A percentile compares a stretch with the other conserved stretches of the same genome.
Conservation (phyloP, 2,329 filamentous ascomycete species). For the Ascosphaera pollenicola region DNA sequence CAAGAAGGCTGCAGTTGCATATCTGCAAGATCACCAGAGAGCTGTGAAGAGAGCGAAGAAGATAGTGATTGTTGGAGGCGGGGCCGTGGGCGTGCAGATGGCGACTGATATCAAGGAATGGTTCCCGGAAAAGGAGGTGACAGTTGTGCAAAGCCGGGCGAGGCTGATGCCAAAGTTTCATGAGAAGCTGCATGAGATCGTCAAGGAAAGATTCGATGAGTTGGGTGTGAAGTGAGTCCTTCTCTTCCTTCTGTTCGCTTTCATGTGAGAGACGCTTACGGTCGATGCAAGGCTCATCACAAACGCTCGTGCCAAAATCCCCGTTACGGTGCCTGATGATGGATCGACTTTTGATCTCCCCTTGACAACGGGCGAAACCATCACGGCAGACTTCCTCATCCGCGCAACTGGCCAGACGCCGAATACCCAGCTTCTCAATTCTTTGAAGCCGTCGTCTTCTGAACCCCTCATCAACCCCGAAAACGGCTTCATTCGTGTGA, state of each 20-base stretch:
- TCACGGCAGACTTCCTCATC: neutral
- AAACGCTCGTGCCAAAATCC: neutral
- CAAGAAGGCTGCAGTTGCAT: neutral
- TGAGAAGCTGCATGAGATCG: neutral
- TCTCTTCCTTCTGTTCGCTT: too few species aligned
- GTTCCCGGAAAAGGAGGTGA: conserved; percentile 19
- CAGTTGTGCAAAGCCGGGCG: conserved; percentile 19
- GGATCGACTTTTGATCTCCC: neutral
- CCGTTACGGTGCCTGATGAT: neutral
- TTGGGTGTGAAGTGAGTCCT: neutral
- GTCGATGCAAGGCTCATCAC: neutral
- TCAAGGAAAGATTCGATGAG: neutral
- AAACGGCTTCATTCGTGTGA: neutral
- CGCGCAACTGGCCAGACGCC: neutral
- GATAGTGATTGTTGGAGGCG: conserved; percentile 16
- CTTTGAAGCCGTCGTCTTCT: neutral
- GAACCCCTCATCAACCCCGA: neutral
- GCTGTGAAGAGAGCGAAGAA: conserved; percentile 4
- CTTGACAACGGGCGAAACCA: neutral
- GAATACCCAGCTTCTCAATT: neutral
- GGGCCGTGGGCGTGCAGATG: conserved; percentile 23
- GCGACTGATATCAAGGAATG: conserved; percentile 21
- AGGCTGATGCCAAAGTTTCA: conserved; percentile 7
- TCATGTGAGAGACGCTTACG: neutral
- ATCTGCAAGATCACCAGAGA: neutral